These are phyloP conservation scores for Lactarius indigo DNA, from an alignment of 768 basidiomycete genomes.

Conservation along the genomic window DNA sequence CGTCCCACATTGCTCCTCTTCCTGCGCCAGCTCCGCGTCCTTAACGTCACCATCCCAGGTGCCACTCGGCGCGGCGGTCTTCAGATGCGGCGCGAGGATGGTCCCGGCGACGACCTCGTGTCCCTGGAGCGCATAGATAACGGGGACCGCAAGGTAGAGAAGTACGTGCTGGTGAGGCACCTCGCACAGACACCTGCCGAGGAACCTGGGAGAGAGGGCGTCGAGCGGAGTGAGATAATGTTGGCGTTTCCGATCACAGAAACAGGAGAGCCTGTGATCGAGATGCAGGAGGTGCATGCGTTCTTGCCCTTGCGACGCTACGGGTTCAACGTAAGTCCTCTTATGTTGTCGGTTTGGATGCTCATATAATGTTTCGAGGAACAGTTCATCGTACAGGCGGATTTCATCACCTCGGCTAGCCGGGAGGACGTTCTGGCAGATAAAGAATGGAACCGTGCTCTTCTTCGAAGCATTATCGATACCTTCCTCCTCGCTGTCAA, in stretches of 20 bases:
- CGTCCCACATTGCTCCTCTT: constrained; percentile 29
- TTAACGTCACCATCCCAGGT: constrained; percentile 18
- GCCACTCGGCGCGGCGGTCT: neutral
- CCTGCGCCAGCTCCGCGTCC: constrained; percentile 25
- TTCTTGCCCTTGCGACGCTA: constrained; percentile 29
- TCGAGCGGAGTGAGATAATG: constrained; percentile 26
- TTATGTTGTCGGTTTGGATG: neutral
- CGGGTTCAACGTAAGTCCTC: constrained; percentile 28
- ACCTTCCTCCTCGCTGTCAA: constrained; percentile 28
- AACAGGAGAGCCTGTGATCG: constrained; percentile 17
- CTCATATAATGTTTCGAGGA: neutral
- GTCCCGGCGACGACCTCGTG: constrained; percentile 3
- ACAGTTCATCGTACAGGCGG: constrained; percentile 33
- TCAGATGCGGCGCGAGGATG: constrained; percentile 8
- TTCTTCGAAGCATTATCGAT: constrained; percentile 26
- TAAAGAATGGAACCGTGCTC: constrained; percentile 27
- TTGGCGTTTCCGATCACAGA: constrained; percentile 29
- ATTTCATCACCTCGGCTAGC: constrained; percentile 32
- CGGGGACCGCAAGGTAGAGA: neutral
- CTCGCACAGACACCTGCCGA: constrained; percentile 7
- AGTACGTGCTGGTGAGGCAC: constrained; percentile 22
- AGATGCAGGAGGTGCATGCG: constrained; percentile 27
- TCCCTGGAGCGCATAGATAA: constrained; percentile 1
- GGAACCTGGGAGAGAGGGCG: constrained; percentile 23
- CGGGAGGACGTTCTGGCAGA: constrained; percentile 30